These are phyloP conservation scores for Mrakia frigida DNA, from an alignment of 768 basidiomycete genomes.

Conservation along the genomic window DNA sequence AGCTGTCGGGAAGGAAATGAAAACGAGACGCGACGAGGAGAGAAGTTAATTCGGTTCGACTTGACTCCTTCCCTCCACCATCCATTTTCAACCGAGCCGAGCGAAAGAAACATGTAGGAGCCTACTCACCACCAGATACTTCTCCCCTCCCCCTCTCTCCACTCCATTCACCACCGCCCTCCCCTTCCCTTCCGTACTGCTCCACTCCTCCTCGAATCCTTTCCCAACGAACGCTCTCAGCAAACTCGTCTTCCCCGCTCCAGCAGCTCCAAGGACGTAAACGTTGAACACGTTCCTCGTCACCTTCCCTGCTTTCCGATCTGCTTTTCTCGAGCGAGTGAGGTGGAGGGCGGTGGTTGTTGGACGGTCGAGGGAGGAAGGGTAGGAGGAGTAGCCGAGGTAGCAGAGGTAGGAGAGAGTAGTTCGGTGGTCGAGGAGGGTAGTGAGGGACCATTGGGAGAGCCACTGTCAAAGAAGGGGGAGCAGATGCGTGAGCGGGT, in stretches of 20 bases:
- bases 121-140: constrained; percentile 82
- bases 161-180: constrained; percentile 91
- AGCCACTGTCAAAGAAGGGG: constrained; percentile 56
- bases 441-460: constrained; percentile 99
- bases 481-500: not conserved
- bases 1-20: constrained; percentile 62
- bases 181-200: constrained; percentile 75
- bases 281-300: constrained; percentile 83
- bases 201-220: constrained; percentile 63
- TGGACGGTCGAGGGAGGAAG: constrained; percentile 40
- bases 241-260: constrained; percentile 88
- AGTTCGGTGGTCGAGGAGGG: constrained; percentile 83
- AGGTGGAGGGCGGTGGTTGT: constrained; percentile 76
- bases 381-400: constrained; percentile 62
- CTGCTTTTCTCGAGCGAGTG: constrained; percentile 74
- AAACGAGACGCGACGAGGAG: not conserved
- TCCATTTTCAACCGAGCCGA: too few relatives aligned
- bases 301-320: constrained; percentile 79
- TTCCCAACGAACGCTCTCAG: constrained; percentile 81
- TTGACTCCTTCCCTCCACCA: not conserved
- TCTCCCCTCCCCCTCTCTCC: constrained; percentile 88
- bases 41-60: not conserved
- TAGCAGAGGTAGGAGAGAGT: constrained; percentile 93
- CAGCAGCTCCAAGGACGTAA: constrained; percentile 91
- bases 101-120: not conserved